Evolutionary conservation across 306 rosid species (phyloP).

Genomic region (Quercus gilva): DNA sequence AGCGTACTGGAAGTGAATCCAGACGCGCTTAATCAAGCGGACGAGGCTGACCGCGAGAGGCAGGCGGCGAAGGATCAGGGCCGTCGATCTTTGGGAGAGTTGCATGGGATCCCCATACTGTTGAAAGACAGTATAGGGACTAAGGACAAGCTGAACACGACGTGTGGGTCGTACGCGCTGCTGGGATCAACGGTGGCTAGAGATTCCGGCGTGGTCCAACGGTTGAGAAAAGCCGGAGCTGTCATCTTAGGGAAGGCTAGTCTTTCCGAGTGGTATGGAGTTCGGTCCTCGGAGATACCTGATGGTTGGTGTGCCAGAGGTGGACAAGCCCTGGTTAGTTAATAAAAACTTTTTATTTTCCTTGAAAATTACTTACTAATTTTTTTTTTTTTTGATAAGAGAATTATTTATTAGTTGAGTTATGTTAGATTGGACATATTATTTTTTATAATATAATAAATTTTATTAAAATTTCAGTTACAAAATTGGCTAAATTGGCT

Average conservation of each 20-base stretch:
- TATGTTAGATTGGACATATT: too few species aligned
- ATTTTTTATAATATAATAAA: too few species aligned
- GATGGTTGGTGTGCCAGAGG: conserved; percentile 55
- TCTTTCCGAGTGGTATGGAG: conserved; percentile 47
- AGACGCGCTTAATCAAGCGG: conserved; percentile 58
- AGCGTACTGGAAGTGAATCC: conserved; percentile 72
- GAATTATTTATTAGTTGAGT: too few species aligned
- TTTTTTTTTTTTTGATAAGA: too few species aligned
- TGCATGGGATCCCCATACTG: conserved; percentile 66
- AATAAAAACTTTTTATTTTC: too few species aligned
- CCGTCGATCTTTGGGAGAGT: conserved; percentile 8
- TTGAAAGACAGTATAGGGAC: conserved; percentile 61
- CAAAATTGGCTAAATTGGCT: too few species aligned
- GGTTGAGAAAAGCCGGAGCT: conserved; percentile 55
- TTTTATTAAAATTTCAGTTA: accelerated
- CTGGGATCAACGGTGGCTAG: conserved; percentile 55
- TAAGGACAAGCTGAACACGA: conserved; percentile 51
- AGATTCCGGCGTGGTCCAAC: conserved; percentile 53
- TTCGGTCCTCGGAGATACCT: conserved; percentile 32
- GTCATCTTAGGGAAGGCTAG: conserved; percentile 66
- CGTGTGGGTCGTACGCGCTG: conserved; percentile 60
- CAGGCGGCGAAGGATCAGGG: background rate
- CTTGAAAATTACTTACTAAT: too few species aligned
- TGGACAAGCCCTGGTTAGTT: conserved; percentile 49
- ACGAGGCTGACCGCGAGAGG: conserved; percentile 53